Percentiles rank a stretch among this genome's conserved stretches.
phyloP scores from a whole-genome alignment of 768 basidiomycete species.

The Lentinula sp. region DNA sequence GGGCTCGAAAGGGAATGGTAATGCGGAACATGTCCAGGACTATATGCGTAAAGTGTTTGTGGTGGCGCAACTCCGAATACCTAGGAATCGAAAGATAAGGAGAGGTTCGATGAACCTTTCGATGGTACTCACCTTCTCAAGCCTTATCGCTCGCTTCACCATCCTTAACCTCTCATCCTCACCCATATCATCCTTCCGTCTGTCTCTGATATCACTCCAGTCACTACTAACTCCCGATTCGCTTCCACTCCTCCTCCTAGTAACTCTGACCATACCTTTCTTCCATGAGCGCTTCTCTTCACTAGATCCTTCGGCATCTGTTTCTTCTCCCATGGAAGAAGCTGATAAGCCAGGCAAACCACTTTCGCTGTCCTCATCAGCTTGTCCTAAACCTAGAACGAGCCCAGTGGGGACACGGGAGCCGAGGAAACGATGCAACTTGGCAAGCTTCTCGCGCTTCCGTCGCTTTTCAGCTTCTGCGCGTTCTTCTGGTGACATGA shows the following conservation, averaged over 20 bases:
- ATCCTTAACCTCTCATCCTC: conserved; percentile 74
- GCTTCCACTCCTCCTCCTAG: conserved; percentile 47
- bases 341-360: conserved; percentile 10
- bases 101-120: not conserved
- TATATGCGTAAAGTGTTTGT: conserved; percentile 55
- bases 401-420: conserved; percentile 70
- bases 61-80: conserved; percentile 81
- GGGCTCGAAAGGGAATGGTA: conserved; percentile 7
- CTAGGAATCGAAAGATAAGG: conserved; percentile 28
- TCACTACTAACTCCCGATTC: conserved; percentile 38
- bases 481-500: conserved; percentile 41
- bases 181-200: conserved; percentile 64
- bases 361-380: conserved; percentile 20
- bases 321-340: conserved; percentile 23
- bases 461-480: conserved; percentile 59
- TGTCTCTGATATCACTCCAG: conserved; percentile 53
- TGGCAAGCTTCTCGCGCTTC: conserved; percentile 73
- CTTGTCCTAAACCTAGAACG: conserved; percentile 52
- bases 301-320: conserved; percentile 10
- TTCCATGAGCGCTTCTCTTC: conserved; percentile 38
- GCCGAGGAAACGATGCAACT: conserved; percentile 82
- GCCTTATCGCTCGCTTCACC: conserved; percentile 76
- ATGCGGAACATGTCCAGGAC: conserved; percentile 11
- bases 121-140: conserved; percentile 67
- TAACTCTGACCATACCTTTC: conserved; percentile 14